phyloP scores from a whole-genome alignment of 306 rosid genomes.

The Sindora glabra region DNA sequence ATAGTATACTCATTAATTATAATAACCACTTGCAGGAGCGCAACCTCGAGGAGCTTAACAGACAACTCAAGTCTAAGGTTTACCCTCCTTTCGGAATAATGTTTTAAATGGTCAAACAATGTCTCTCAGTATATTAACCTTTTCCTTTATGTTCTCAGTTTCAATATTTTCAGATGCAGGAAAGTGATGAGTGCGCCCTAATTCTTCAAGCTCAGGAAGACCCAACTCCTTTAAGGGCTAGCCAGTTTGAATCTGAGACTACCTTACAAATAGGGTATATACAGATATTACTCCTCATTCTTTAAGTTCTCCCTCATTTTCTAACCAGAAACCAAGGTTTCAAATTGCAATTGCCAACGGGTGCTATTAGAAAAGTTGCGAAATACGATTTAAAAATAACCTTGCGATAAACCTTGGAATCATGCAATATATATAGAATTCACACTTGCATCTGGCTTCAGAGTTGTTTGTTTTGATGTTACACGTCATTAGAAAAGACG shows the following conservation, averaged over 20 bases:
- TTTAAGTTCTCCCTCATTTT: neutral
- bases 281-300: neutral
- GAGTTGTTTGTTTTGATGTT: too few relatives aligned
- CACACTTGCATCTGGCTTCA: too few relatives aligned
- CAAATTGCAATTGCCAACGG: too few relatives aligned
- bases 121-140: neutral
- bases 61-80: slow-evolving; percentile 57
- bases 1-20: too few relatives aligned
- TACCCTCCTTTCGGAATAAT: neutral
- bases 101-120: neutral
- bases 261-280: slow-evolving; percentile 14
- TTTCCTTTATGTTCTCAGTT: too few relatives aligned
- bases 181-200: slow-evolving; percentile 10
- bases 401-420: too few relatives aligned
- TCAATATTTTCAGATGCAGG: slow-evolving; percentile 25
- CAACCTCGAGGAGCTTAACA: slow-evolving; percentile 37
- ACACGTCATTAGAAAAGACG: too few relatives aligned
- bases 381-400: too few relatives aligned
- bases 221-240: neutral
- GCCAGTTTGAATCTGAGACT: slow-evolving; percentile 11
- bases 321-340: too few relatives aligned
- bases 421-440: too few relatives aligned
- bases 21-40: slow-evolving; percentile 41
- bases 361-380: too few relatives aligned
- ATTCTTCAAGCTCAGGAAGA: neutral